Evolutionary conservation across 208 protist genomes (phyloP).

Genomic region (Strigomonas galati): DNA sequence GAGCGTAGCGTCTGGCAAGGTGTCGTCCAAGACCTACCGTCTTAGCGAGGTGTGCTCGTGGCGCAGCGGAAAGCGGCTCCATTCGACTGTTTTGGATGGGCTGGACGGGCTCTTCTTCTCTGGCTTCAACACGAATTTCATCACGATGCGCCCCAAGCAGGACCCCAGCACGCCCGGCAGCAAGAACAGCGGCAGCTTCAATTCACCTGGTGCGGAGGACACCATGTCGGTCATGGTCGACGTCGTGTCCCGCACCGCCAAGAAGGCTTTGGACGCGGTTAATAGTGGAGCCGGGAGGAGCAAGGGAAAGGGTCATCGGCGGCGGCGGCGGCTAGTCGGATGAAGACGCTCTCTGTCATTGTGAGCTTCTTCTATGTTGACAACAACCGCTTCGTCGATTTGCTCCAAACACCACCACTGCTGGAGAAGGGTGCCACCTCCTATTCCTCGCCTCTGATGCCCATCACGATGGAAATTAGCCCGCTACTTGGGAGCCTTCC

Average conservation of each 20-base stretch:
- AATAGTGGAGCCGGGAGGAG: too few species aligned
- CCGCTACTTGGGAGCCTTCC: slow-evolving; percentile 16
- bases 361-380: not conserved
- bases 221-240: not conserved
- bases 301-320: slow-evolving; percentile 9
- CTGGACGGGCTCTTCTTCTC: slow-evolving; percentile 3
- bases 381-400: not conserved
- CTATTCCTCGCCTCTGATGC: not conserved
- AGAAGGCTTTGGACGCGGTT: not conserved
- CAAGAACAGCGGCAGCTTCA: not conserved
- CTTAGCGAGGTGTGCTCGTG: not conserved
- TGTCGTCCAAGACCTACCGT: not conserved
- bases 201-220: not conserved
- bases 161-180: not conserved
- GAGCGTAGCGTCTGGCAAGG: not conserved
- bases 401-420: not conserved
- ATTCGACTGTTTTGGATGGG: not conserved
- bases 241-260: not conserved
- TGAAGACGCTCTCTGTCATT: not conserved
- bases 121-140: slow-evolving; percentile 9
- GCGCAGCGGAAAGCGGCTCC: not conserved
- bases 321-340: slow-evolving; percentile 14
- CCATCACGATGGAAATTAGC: slow-evolving; percentile 13
- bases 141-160: not conserved
- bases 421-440: too few species aligned